phyloP scores from a whole-genome alignment of 1,284 basidiomycete genomes.

The Apiotrichum veenhuisii region DNA sequence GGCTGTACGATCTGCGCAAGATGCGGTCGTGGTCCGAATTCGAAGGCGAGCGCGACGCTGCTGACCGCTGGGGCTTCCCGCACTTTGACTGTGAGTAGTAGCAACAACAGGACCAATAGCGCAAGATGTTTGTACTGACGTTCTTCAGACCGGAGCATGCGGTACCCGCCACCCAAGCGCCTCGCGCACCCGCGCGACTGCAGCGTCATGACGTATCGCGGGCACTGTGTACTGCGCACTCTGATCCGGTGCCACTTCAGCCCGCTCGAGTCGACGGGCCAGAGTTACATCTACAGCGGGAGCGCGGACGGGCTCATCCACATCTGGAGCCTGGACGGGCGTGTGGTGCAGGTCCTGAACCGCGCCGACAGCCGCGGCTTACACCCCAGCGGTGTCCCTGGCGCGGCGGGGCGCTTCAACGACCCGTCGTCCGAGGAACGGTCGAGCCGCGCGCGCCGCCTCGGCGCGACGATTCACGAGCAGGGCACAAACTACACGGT shows the following conservation, averaged over 20 bases:
- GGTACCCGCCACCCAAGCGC: constrained; percentile 41
- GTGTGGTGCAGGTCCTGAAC: constrained; percentile 62
- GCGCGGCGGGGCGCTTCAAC: constrained; percentile 20
- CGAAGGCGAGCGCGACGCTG: constrained; percentile 55
- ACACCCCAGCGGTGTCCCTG: not conserved
- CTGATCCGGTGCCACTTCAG: constrained; percentile 96
- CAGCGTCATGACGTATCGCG: constrained; percentile 92
- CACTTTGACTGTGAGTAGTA: constrained; percentile 68
- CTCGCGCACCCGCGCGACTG: constrained; percentile 75
- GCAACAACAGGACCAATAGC: constrained; percentile 15
- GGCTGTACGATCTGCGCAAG: constrained; percentile 91
- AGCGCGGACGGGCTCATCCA: constrained; percentile 50
- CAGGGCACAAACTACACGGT: constrained; percentile 26
- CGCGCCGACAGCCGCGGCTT: constrained; percentile 54
- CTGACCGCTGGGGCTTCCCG: constrained; percentile 58
- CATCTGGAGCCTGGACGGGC: constrained; percentile 94
- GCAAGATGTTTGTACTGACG: not conserved
- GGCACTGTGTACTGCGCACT: constrained; percentile 86
- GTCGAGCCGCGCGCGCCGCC: constrained; percentile 50
- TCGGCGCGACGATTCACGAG: constrained; percentile 53
- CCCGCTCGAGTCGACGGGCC: constrained; percentile 83
- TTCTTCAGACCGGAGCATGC: constrained; percentile 61
- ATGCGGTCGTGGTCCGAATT: constrained; percentile 76
- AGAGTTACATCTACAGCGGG: constrained; percentile 91
- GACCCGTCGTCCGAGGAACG: constrained; percentile 44